A percentile compares a stretch with the other conserved stretches of the same genome.
Conservation (phyloP, 2,329 filamentous ascomycete species). For the Blumeria graminis region DNA sequence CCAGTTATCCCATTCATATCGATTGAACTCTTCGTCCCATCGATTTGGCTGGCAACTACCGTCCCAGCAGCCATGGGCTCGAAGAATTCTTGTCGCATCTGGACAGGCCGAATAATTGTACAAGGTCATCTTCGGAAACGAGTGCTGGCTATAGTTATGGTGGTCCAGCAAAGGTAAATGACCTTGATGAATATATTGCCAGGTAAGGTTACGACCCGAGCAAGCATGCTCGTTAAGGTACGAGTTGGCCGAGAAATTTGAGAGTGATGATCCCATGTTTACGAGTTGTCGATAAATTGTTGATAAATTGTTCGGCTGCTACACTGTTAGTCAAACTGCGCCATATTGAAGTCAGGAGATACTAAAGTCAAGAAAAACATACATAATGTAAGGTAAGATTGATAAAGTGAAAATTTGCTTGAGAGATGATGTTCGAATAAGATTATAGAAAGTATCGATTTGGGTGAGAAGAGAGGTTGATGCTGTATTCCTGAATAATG, state of each 20-base stretch:
- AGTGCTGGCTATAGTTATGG: background rate
- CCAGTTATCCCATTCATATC: constrained; percentile 3
- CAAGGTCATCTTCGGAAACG: background rate
- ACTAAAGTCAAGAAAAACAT: too few species aligned
- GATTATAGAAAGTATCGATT: too few species aligned
- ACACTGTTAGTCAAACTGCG: too few species aligned
- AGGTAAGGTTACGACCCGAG: constrained; percentile 6
- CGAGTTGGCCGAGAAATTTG: constrained; percentile 1
- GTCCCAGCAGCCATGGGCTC: constrained; percentile 3
- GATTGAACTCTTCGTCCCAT: constrained; percentile 1
- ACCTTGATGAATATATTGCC: constrained; percentile 5
- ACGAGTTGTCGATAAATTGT: too few species aligned
- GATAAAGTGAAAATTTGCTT: too few species aligned
- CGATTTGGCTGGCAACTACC: constrained; percentile 2
- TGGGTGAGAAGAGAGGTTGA: too few species aligned
- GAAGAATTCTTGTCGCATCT: constrained; percentile 1
- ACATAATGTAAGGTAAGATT: too few species aligned
- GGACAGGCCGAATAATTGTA: constrained; percentile 2
- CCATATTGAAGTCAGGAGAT: too few species aligned
- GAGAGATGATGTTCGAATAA: too few species aligned
- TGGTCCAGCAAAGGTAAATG: background rate
- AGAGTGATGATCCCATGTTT: background rate
- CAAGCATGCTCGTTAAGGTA: constrained; percentile 2
- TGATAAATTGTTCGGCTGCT: too few species aligned
- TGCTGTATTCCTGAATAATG: too few species aligned